These are phyloP conservation scores for Phytophthora melonis DNA, from an alignment of 352 stramenopile species.

Conservation along the genomic window DNA sequence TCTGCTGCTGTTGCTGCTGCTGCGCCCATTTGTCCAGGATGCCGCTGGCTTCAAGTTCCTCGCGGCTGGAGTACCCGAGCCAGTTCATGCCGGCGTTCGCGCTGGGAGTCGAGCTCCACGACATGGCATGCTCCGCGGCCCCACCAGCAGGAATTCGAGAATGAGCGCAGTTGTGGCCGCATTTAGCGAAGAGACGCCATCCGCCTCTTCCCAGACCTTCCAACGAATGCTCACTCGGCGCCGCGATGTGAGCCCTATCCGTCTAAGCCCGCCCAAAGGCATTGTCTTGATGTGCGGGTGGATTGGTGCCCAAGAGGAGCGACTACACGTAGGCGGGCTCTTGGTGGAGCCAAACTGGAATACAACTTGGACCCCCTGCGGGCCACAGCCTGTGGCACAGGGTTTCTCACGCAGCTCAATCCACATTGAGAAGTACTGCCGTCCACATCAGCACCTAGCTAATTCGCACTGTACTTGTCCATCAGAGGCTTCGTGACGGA, in stretches of 20 bases:
- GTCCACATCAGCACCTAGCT: too few relatives aligned
- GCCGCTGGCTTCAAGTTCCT: slow-evolving; percentile 35
- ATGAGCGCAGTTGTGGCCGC: background rate
- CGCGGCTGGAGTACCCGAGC: slow-evolving; percentile 24
- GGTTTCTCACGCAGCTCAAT: too few relatives aligned
- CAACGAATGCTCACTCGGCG: background rate
- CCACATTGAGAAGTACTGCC: too few relatives aligned
- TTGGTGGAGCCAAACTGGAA: too few relatives aligned
- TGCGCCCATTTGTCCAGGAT: slow-evolving; percentile 34
- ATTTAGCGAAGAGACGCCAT: background rate
- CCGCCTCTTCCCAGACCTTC: background rate
- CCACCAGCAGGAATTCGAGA: background rate
- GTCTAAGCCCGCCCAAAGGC: background rate
- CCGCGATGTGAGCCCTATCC: too few relatives aligned
- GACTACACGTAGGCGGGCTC: too few relatives aligned
- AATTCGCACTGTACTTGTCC: too few relatives aligned
- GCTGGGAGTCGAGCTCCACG: slow-evolving; percentile 14
- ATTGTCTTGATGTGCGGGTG: background rate
- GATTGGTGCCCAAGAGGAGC: too few relatives aligned
- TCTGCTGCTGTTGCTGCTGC: slow-evolving; percentile 25
- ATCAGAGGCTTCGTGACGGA: too few relatives aligned
- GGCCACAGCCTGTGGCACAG: too few relatives aligned
- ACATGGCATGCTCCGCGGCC: slow-evolving; percentile 20
- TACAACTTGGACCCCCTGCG: too few relatives aligned
- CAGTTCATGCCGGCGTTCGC: slow-evolving; percentile 3